phyloP scores from a whole-genome alignment of 164 flowering plant genomes.

The Dillenia turbinata region DNA sequence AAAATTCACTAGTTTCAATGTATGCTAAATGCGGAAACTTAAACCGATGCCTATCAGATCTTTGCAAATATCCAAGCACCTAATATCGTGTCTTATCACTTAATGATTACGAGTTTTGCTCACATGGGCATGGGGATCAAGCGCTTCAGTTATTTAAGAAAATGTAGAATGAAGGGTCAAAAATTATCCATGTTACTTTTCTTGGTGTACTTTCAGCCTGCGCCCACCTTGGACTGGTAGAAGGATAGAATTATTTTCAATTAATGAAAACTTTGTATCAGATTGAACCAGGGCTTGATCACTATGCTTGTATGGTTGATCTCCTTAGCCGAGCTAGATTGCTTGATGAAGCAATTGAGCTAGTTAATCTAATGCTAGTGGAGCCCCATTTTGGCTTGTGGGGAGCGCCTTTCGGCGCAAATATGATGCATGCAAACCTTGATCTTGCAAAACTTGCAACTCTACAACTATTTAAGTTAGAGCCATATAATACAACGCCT shows the following conservation, averaged over 20 bases:
- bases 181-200: conserved; percentile 15
- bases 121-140: conserved; percentile 14
- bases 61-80: conserved; percentile 12
- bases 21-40: conserved; percentile 23
- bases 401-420: conserved; percentile 26
- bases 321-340: conserved; percentile 19
- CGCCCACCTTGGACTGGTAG: conserved; percentile 19
- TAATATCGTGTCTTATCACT: conserved; percentile 16
- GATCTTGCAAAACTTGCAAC: conserved; percentile 19
- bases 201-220: conserved; percentile 15
- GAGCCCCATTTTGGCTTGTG: conserved; percentile 19
- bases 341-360: conserved; percentile 19
- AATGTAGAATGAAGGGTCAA: conserved; percentile 15
- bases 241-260: conserved; percentile 15
- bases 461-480: conserved; percentile 15
- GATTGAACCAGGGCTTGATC: conserved; percentile 15
- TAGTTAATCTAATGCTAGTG: conserved; percentile 20
- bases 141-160: conserved; percentile 10
- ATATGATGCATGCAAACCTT: conserved; percentile 8
- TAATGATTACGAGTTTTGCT: conserved; percentile 23
- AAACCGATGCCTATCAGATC: conserved; percentile 9
- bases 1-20: conserved; percentile 22
- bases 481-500: conserved; percentile 22
- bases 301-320: conserved; percentile 17
- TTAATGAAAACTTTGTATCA: conserved; percentile 16